Conservation (phyloP, 805 yeast genomes). For the Kodamaea kaohsiungensis region DNA sequence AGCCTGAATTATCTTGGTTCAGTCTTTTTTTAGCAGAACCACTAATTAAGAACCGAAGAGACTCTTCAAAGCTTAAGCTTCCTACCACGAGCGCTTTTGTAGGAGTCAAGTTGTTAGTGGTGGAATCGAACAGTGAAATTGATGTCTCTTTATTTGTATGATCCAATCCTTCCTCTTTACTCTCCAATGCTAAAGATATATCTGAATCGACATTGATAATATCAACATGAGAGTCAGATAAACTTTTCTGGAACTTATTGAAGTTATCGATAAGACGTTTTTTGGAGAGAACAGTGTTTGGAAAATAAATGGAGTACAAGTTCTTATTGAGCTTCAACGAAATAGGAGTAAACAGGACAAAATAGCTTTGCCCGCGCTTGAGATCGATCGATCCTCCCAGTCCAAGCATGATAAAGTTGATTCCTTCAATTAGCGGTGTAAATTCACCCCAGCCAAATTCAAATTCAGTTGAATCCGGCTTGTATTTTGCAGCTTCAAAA, state of each 20-base stretch:
- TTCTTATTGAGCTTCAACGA: not conserved
- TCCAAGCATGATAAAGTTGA: not conserved
- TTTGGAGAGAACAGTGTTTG: not conserved
- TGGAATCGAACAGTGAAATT: not conserved
- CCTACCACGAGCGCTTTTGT: not conserved
- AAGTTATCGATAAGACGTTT: not conserved
- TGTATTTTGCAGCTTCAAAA: not conserved
- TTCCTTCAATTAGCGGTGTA: not conserved
- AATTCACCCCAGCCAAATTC: not conserved
- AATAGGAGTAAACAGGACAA: not conserved
- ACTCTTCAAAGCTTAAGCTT: not conserved
- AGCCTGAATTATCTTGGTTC: not conserved
- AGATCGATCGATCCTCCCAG: not conserved
- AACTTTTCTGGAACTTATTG: not conserved
- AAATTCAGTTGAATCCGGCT: not conserved
- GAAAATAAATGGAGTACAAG: not conserved
- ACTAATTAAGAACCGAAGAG: not conserved
- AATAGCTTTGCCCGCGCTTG: not conserved
- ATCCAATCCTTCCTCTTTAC: not conserved
- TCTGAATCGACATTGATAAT: slow-evolving; percentile 1
- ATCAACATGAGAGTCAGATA: not conserved
- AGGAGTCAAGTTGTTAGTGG: not conserved
- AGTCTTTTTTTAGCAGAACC: not conserved
- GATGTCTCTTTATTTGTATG: not conserved
- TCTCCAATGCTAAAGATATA: not conserved